Evolutionary conservation across 257 asterid species (phyloP).

Genomic region (Orobanche coerulescens): DNA sequence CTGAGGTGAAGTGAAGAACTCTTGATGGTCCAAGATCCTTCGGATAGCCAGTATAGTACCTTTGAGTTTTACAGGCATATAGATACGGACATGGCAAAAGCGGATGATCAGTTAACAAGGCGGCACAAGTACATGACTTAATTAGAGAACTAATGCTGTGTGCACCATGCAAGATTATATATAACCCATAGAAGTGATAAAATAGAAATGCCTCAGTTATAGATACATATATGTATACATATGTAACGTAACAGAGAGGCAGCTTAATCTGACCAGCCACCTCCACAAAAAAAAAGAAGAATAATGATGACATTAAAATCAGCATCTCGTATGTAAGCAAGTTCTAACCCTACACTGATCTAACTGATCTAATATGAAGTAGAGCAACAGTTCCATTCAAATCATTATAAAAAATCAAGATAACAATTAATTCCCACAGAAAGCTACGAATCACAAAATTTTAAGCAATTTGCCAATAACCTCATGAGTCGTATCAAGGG

Average conservation of each 20-base stretch:
- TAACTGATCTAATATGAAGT: not conserved
- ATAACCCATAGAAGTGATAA: too few species aligned
- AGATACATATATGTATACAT: not conserved
- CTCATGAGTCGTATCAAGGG: not conserved
- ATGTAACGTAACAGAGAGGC: not conserved
- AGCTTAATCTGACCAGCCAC: not conserved
- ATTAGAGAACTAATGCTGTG: not conserved
- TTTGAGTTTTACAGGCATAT: constrained; percentile 24
- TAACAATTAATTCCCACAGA: not conserved
- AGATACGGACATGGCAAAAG: not conserved
- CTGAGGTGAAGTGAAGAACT: constrained; percentile 78
- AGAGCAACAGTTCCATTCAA: not conserved
- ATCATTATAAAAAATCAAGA: not conserved
- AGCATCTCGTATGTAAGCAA: not conserved
- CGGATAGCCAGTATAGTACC: constrained; percentile 86
- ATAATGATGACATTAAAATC: not conserved
- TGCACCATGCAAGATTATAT: too few species aligned
- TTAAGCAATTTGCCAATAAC: constrained; percentile 1
- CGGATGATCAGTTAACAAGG: constrained; percentile 1
- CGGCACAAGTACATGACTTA: not conserved
- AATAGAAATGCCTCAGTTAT: not conserved
- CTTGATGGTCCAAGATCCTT: constrained; percentile 91
- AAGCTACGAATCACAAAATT: not conserved
- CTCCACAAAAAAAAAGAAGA: not conserved
- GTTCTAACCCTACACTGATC: not conserved